Conservation (phyloP, 2,329 filamentous ascomycete species). For the Immersiporthe knoxdaviesiana region DNA sequence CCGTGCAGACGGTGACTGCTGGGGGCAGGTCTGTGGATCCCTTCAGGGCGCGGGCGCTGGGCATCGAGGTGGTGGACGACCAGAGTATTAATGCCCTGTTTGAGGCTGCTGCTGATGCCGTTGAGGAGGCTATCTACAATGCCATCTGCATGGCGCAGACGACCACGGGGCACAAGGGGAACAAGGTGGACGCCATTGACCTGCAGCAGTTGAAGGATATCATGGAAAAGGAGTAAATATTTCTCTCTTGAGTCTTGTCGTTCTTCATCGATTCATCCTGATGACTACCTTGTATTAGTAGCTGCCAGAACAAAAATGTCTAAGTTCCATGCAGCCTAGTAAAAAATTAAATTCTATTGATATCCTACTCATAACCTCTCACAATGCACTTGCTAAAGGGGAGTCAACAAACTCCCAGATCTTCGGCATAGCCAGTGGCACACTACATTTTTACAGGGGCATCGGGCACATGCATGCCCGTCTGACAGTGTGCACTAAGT, state of each 20-base stretch:
- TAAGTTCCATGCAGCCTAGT: no score
- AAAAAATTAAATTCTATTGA: no score
- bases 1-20: conserved; percentile 46
- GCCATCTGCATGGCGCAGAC: conserved; percentile 63
- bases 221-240: conserved; percentile 37
- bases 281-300: no score
- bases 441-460: no score
- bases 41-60: conserved; percentile 42
- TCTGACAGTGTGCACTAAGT: no score
- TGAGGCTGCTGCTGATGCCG: conserved; percentile 63
- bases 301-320: no score
- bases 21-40: conserved; percentile 42
- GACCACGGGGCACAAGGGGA: conserved; percentile 56
- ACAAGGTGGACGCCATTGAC: conserved; percentile 54
- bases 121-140: conserved; percentile 70
- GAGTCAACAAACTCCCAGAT: no score
- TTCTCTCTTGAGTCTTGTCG: neutral
- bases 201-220: conserved; percentile 51
- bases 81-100: conserved; percentile 64
- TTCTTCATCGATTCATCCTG: no score
- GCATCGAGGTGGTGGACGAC: conserved; percentile 57
- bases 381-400: no score
- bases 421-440: no score
- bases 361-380: no score
- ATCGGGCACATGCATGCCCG: no score